Percentiles rank a stretch among this genome's conserved stretches.
These are phyloP conservation scores for Gynochthodes officinalis DNA, from an alignment of 257 asterid genomes.

Conservation along the genomic window DNA sequence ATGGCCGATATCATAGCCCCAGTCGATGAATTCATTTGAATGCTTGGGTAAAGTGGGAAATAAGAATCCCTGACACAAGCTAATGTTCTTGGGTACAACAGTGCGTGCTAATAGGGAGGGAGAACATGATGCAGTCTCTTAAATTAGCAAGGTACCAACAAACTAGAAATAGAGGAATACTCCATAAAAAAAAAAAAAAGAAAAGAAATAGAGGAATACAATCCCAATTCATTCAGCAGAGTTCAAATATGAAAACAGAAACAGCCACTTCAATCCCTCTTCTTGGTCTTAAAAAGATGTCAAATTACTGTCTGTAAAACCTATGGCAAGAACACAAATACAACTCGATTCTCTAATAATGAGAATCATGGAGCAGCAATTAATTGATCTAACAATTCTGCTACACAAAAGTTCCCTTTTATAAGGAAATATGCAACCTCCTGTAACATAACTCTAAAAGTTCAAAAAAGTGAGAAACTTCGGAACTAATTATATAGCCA, in stretches of 20 bases:
- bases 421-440: conserved; percentile 5
- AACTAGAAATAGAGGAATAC: neutral
- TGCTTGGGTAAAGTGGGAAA: too few species aligned
- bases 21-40: too few species aligned
- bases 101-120: too few species aligned
- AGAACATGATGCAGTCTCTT: too few species aligned
- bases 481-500: neutral
- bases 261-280: neutral
- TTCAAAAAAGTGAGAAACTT: neutral
- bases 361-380: conserved; percentile 10
- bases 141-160: neutral
- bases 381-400: conserved; percentile 8
- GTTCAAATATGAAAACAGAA: neutral
- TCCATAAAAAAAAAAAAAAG: too few species aligned
- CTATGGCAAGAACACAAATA: neutral
- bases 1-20: too few species aligned
- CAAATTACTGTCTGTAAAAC: neutral
- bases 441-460: conserved; percentile 7
- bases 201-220: too few species aligned
- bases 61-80: too few species aligned
- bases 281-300: neutral
- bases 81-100: too few species aligned
- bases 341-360: conserved; percentile 3
- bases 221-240: neutral
- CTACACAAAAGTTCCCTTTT: conserved; percentile 1